These are phyloP conservation scores for Cephaloascus albidus DNA, from an alignment of 805 yeast genomes.

Conservation along the genomic window DNA sequence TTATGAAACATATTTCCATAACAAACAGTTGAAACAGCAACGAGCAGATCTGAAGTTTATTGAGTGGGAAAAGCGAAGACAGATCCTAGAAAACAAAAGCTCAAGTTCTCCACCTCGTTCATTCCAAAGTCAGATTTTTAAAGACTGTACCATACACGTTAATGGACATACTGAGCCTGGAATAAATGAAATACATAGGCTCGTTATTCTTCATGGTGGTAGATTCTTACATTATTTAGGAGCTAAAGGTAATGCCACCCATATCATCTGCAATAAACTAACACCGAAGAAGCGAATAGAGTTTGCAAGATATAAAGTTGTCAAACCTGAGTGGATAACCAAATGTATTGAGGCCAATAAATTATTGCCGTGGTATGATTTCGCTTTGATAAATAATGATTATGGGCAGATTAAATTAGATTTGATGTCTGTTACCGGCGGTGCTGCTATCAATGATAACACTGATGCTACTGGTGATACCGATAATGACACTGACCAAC, in stretches of 20 bases:
- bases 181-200: constrained; percentile 57
- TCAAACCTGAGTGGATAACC: constrained; percentile 73
- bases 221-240: constrained; percentile 56
- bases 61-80: constrained; percentile 36
- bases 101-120: background rate
- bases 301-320: constrained; percentile 64
- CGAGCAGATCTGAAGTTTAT: constrained; percentile 39
- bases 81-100: constrained; percentile 1
- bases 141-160: constrained; percentile 61
- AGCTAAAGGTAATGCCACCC: constrained; percentile 71
- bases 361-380: constrained; percentile 65
- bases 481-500: constrained; percentile 1
- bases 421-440: background rate
- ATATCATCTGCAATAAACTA: constrained; percentile 69
- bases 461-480: background rate
- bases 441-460: background rate
- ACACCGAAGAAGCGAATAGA: constrained; percentile 69
- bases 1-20: constrained; percentile 52
- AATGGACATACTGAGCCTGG: constrained; percentile 86
- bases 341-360: constrained; percentile 44
- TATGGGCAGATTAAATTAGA: constrained; percentile 41
- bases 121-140: constrained; percentile 32
- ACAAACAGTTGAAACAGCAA: constrained; percentile 57
- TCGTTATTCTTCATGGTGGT: constrained; percentile 78
- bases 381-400: constrained; percentile 39